Conservation (phyloP, 1,284 basidiomycete genomes). For the Ustilago trichophora region DNA sequence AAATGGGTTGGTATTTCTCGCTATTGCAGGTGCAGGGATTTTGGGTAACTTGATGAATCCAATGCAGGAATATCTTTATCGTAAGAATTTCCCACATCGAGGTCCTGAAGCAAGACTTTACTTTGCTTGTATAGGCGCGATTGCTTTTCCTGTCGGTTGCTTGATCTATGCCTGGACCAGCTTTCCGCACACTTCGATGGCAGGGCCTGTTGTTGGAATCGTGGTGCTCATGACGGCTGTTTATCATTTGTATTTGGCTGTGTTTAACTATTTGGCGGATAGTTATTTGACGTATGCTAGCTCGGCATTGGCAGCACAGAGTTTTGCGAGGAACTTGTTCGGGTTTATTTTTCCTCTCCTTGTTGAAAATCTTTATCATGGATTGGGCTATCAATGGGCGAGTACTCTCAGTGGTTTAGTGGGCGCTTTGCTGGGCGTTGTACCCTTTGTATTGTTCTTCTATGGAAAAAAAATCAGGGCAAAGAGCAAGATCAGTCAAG, state of each 20-base stretch:
- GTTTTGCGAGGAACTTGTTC: constrained; percentile 72
- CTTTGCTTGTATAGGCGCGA: constrained; percentile 63
- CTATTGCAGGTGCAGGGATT: constrained; percentile 44
- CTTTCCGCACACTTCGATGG: constrained; percentile 43
- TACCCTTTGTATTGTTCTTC: constrained; percentile 74
- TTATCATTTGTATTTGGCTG: constrained; percentile 64
- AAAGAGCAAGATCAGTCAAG: constrained; percentile 71
- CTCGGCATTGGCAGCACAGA: constrained; percentile 80
- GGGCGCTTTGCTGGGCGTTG: constrained; percentile 73
- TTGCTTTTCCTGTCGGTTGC: constrained; percentile 54
- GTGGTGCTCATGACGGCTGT: constrained; percentile 51
- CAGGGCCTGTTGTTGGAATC: constrained; percentile 66
- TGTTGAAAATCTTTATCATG: constrained; percentile 71
- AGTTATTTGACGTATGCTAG: constrained; percentile 73
- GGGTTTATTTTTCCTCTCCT: constrained; percentile 52
- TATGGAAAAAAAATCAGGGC: constrained; percentile 74
- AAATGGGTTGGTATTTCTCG: constrained; percentile 52
- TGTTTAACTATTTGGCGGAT: constrained; percentile 72
- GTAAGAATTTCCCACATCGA: constrained; percentile 25
- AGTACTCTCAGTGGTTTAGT: constrained; percentile 75
- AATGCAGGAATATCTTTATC: constrained; percentile 55
- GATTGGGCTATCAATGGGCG: constrained; percentile 76
- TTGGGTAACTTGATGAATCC: constrained; percentile 77
- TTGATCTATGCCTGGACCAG: constrained; percentile 66
- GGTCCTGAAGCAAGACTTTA: constrained; percentile 69